Evolutionary conservation across 441 rosid genomes (phyloP).

Genomic region (Cnidoscolus chayamansa): DNA sequence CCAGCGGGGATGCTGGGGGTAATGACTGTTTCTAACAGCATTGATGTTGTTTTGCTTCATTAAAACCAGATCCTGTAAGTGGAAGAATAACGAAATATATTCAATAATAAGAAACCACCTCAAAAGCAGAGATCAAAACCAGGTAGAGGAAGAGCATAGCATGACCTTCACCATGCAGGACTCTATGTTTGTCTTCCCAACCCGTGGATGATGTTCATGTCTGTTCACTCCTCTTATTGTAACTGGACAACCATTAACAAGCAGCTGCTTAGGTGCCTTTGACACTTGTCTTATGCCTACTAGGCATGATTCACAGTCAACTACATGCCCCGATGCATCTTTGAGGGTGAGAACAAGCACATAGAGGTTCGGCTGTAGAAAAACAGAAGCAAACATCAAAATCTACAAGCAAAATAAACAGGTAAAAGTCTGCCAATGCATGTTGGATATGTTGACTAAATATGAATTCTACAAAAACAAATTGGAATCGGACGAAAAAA

Average conservation of each 20-base stretch:
- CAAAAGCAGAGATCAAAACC: constrained; percentile 17
- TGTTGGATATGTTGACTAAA: constrained; percentile 6
- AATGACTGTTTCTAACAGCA: constrained; percentile 97
- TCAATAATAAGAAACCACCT: background rate
- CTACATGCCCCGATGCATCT: constrained; percentile 67
- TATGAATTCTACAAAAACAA: background rate
- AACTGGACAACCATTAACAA: constrained; percentile 87
- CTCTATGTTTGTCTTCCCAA: constrained; percentile 94
- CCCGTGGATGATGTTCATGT: constrained; percentile 98
- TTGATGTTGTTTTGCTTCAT: constrained; percentile 95
- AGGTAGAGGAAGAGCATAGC: constrained; percentile 20
- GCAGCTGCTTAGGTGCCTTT: constrained; percentile 87
- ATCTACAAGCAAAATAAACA: constrained; percentile 6
- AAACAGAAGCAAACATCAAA: constrained; percentile 28
- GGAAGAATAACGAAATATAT: constrained; percentile 19
- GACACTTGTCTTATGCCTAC: constrained; percentile 84
- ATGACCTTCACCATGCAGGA: constrained; percentile 95
- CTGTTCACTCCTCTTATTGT: constrained; percentile 92
- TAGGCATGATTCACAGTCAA: constrained; percentile 92
- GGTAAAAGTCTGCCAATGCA: constrained; percentile 1
- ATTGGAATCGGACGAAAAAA: background rate
- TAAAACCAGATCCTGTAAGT: constrained; percentile 75
- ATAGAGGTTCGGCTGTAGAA: constrained; percentile 80
- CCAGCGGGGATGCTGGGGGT: constrained; percentile 99
- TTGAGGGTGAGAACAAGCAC: constrained; percentile 74